Evolutionary conservation across 345 rosid genomes (phyloP).

Genomic region (Ceriops tagal): DNA sequence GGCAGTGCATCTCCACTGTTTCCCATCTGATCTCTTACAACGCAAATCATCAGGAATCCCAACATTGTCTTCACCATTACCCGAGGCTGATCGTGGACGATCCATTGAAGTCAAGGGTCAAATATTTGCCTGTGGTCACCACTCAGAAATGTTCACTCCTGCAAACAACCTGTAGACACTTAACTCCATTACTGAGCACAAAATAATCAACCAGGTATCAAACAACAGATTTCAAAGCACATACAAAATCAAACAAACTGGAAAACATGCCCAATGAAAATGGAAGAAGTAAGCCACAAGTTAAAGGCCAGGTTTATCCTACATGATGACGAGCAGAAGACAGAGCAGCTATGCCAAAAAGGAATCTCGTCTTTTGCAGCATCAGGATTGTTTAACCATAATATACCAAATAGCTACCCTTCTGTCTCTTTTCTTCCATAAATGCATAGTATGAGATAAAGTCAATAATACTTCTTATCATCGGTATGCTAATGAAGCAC

Average conservation of each 20-base stretch:
- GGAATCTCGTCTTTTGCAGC: too few species aligned
- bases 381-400: too few species aligned
- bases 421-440: too few species aligned
- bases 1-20: slow-evolving; percentile 99
- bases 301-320: neutral
- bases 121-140: neutral
- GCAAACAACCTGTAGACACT: slow-evolving; percentile 5
- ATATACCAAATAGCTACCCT: too few species aligned
- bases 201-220: neutral
- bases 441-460: too few species aligned
- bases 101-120: slow-evolving; percentile 30
- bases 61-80: slow-evolving; percentile 58
- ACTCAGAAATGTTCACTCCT: neutral
- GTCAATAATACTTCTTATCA: too few species aligned
- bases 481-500: too few species aligned
- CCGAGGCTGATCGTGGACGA: slow-evolving; percentile 49
- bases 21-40: slow-evolving; percentile 98
- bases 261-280: neutral
- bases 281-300: neutral
- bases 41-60: slow-evolving; percentile 89
- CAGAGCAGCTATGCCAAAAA: too few species aligned
- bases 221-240: neutral
- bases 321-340: neutral
- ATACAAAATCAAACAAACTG: neutral
- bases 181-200: neutral